Percentiles rank a stretch among this genome's conserved stretches.
Evolutionary conservation across 2,329 filamentous ascomycete genomes (phyloP).

Genomic region (Teratosphaeriaceae sp.): DNA sequence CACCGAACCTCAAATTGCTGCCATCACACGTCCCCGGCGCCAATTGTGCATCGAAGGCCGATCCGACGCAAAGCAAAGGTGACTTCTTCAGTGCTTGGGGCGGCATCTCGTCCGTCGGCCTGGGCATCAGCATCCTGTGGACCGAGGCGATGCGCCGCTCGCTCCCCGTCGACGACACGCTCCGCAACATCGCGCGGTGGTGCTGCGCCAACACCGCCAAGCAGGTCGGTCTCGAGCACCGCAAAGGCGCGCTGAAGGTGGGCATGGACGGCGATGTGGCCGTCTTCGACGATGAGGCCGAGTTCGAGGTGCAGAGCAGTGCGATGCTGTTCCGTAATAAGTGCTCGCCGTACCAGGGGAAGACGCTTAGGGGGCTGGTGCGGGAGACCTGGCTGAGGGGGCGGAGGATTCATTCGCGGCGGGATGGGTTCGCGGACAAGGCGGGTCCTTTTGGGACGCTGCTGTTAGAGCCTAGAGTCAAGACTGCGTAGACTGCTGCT

Average conservation of each 20-base stretch:
- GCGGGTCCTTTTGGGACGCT: constrained; percentile 42
- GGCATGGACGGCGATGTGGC: constrained; percentile 89
- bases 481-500: neutral
- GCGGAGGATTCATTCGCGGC: constrained; percentile 63
- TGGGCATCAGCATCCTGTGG: constrained; percentile 87
- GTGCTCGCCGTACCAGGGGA: constrained; percentile 83
- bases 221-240: constrained; percentile 76
- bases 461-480: constrained; percentile 42
- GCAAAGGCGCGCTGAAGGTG: constrained; percentile 72
- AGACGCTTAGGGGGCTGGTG: constrained; percentile 69
- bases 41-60: constrained; percentile 22
- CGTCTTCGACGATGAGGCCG: constrained; percentile 79
- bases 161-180: constrained; percentile 43
- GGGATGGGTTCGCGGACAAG: constrained; percentile 58
- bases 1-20: constrained; percentile 84
- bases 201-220: constrained; percentile 80
- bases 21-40: constrained; percentile 58
- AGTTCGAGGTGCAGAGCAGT: constrained; percentile 60
- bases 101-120: constrained; percentile 86
- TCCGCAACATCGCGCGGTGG: constrained; percentile 76
- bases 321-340: constrained; percentile 95
- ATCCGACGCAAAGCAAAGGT: constrained; percentile 46
- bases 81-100: constrained; percentile 98
- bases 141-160: constrained; percentile 62
- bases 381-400: constrained; percentile 81